These are phyloP conservation scores for Pyrenopolyporus hunteri DNA, from an alignment of 495 filamentous ascomycete species.

Conservation along the genomic window DNA sequence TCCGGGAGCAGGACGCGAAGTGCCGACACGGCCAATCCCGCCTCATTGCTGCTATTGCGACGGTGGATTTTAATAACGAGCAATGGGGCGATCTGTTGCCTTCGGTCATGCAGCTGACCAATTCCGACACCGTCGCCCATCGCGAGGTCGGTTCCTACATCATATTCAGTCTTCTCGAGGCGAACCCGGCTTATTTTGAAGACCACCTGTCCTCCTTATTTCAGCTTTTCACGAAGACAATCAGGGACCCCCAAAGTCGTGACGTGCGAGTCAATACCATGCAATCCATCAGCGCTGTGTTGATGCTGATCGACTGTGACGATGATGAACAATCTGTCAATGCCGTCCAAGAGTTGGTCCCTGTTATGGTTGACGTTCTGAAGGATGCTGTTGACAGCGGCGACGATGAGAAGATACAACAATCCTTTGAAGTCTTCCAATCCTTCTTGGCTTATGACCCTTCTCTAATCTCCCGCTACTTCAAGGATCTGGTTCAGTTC, in stretches of 20 bases:
- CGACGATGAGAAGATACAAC: conserved; percentile 84
- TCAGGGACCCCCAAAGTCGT: conserved; percentile 86
- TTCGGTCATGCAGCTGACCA: conserved; percentile 74
- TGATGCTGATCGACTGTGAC: conserved; percentile 85
- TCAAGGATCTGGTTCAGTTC: conserved; percentile 89
- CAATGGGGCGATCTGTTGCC: conserved; percentile 85
- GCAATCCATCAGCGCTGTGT: conserved; percentile 86
- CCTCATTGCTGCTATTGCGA: conserved; percentile 84
- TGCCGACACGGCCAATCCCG: conserved; percentile 87
- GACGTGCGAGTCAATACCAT: conserved; percentile 95
- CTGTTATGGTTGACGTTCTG: conserved; percentile 86
- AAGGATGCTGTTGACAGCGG: conserved; percentile 77
- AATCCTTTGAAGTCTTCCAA: conserved; percentile 97
- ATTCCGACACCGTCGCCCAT: conserved; percentile 72
- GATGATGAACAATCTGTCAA: conserved; percentile 75
- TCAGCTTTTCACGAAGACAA: conserved; percentile 82
- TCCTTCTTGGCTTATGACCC: conserved; percentile 89
- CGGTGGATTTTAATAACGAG: conserved; percentile 82
- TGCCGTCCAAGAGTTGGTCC: conserved; percentile 77
- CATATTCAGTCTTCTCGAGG: conserved; percentile 87
- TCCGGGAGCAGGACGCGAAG: conserved; percentile 74
- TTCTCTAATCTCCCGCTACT: conserved; percentile 79
- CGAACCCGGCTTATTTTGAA: conserved; percentile 76
- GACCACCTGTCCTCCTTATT: conserved; percentile 81
- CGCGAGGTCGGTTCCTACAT: conserved; percentile 92